A percentile compares a stretch with the other conserved stretches of the same genome.
These are phyloP conservation scores for Lentinula raphanica DNA, from an alignment of 768 basidiomycete species.

Conservation along the genomic window DNA sequence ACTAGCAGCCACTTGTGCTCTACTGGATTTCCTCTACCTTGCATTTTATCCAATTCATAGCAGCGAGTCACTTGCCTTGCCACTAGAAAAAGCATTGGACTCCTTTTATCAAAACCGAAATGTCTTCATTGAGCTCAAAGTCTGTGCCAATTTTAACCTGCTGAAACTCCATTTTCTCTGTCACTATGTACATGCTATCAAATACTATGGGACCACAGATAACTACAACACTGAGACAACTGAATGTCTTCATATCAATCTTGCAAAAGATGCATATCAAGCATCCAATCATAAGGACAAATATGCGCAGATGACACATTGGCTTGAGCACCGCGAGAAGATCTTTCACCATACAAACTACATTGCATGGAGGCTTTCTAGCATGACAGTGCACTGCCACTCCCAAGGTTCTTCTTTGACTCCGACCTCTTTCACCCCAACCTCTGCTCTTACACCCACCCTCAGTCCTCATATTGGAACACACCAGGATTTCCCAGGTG, in stretches of 20 bases:
- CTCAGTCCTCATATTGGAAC: background rate
- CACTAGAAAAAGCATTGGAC: conserved; percentile 15
- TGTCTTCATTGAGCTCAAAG: conserved; percentile 21
- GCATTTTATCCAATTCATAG: conserved; percentile 25
- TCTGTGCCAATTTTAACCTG: conserved; percentile 21
- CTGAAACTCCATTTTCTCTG: conserved; percentile 21
- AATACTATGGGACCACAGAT: conserved; percentile 16
- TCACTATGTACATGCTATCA: conserved; percentile 18
- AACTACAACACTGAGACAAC: conserved; percentile 23
- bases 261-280: conserved; percentile 17
- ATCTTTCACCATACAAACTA: background rate
- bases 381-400: no score
- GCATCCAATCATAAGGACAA: conserved; percentile 24
- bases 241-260: conserved; percentile 20
- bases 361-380: background rate
- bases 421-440: no score
- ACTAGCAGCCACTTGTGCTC: conserved; percentile 17
- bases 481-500: background rate
- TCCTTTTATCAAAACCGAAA: conserved; percentile 28
- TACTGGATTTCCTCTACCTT: conserved; percentile 30
- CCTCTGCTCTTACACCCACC: background rate
- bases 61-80: conserved; percentile 15
- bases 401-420: no score
- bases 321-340: conserved; percentile 3
- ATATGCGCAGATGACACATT: conserved; percentile 12